A percentile compares a stretch with the other conserved stretches of the same genome.
Evolutionary conservation across 257 asterid genomes (phyloP).

Genomic region (Datura wrightii): DNA sequence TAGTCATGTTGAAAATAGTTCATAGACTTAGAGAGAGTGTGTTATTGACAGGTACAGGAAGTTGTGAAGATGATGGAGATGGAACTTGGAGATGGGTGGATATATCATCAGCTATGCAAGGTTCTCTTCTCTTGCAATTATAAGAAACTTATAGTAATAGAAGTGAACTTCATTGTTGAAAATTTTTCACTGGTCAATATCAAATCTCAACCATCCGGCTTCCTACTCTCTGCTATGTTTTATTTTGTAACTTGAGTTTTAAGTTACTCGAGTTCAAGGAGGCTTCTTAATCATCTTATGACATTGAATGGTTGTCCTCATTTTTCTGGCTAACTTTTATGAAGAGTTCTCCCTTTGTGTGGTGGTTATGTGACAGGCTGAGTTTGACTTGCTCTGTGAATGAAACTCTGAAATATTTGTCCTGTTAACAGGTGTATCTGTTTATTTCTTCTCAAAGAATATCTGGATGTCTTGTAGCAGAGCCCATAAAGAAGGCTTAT

Average conservation of each 20-base stretch:
- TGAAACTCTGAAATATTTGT: conserved; percentile 15
- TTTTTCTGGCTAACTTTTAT: neutral
- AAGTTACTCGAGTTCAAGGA: conserved; percentile 14
- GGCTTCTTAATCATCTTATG: neutral
- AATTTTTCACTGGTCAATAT: conserved; percentile 6
- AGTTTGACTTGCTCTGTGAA: neutral
- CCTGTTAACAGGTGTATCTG: conserved; percentile 63
- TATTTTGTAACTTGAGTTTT: neutral
- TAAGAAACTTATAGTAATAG: conserved; percentile 1
- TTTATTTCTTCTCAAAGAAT: conserved; percentile 66
- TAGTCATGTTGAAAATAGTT: neutral
- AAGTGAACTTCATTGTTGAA: conserved; percentile 5
- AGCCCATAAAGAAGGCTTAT: conserved; percentile 68
- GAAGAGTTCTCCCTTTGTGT: neutral
- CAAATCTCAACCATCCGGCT: neutral
- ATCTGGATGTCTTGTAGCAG: conserved; percentile 70
- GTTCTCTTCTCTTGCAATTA: conserved; percentile 43
- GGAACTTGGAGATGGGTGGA: conserved; percentile 92
- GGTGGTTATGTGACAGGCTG: neutral
- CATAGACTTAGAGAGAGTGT: neutral
- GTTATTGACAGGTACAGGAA: conserved; percentile 59
- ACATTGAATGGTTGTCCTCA: neutral
- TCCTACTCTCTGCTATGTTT: neutral
- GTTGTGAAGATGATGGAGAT: conserved; percentile 76
- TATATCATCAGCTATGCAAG: conserved; percentile 64